Base-by-base conservation (phyloP, 106 monocot species). In the Allium cepa region DNA sequence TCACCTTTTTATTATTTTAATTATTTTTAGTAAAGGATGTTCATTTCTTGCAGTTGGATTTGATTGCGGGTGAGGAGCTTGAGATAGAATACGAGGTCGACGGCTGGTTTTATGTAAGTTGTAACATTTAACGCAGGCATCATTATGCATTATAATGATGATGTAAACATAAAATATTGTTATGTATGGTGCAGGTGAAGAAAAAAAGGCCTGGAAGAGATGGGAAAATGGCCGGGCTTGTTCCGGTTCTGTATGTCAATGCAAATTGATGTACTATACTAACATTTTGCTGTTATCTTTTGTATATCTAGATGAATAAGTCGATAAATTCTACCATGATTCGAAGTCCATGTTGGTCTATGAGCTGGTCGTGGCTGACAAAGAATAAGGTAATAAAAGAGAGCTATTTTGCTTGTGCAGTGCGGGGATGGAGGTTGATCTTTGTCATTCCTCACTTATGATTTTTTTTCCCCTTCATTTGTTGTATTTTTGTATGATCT, bases 101-200 rank as follows among this genome's bases (percentile, higher is more conserved):
- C 72, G 97, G 97, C 55, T 97, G 97, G 97, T 97, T 72, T 73
- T 83, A 97, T 81, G 97, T 97, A 84, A 89, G 96, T 92, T 57
- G 10, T 7, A 3, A 11, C 17, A 51, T 56, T 56, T n/a, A 36
- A 14, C 50, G 11, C 11, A 50, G 2, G 5, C 47, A 17, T 50
- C 1, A 46, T 64, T 17, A 28, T 12, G 6, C 4, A 60, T 28
- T 61, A 12, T 11, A 45, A 36, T 14, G 14, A 65, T 47, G 50
- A 48, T 64, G 6, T 47, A 47, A 15, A 45, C 46, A 10, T 28
- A 4, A 62, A 13, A 62, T 36, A 26, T 10, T 14, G 16, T 56
- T 9, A 46, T 56, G 46, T 75, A 46, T 58, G 17, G 71, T n/a
- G 53, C 84, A 97, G 96, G 96, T 97, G 57, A 97, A 92, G 84